Evolutionary conservation across 1,139 yeast species (phyloP), one percentile per base, ranked within the genome.

Genomic region (Lodderomyces pseudojiufengensis): DNA sequence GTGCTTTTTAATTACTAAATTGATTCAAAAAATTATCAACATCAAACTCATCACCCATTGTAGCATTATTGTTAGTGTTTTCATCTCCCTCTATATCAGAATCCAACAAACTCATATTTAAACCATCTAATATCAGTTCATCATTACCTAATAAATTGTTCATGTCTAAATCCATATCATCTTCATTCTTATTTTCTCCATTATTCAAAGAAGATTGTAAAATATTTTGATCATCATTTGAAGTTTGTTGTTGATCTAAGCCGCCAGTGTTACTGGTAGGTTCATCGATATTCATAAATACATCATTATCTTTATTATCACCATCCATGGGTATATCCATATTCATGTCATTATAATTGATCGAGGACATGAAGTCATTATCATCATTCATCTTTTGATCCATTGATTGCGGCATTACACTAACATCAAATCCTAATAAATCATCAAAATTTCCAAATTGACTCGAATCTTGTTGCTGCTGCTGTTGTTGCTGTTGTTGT

Each of bases 21-120:
- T 70, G 75, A 45, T 67, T 68, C 45, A 70, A 59, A 46, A 70
- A 70, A 44, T 60, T 67, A 41, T 70, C 76, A 29, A 70, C 75
- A 44, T 70, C 75, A 48, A 70, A 70, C 43, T 68, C 75, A 24
- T 59, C 63, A 24, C 33, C 37, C 24, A 36, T 15, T 23, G 33
- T 35, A 15, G 56, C 61, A 22, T 46, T 40, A 14, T 32, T 37
- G 13, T 16, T 21, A 21, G 47, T 52, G 12, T 38, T 39, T 9
- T 48, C 45, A 10, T 49, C 45, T n/a, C 45, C 55, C 26, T 57
- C 63, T 26, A 48, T 51, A 4, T 61, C 65, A 33, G 57, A 66
- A 37, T 68, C 74, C 26, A 68, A 50, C 33, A 69, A 48, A 32
- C 64, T 61, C 71, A 68, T 67, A 42, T 69, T 65, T 32, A 70